phyloP scores from a whole-genome alignment of 805 yeast species.

The Yamadazyma sp. region DNA sequence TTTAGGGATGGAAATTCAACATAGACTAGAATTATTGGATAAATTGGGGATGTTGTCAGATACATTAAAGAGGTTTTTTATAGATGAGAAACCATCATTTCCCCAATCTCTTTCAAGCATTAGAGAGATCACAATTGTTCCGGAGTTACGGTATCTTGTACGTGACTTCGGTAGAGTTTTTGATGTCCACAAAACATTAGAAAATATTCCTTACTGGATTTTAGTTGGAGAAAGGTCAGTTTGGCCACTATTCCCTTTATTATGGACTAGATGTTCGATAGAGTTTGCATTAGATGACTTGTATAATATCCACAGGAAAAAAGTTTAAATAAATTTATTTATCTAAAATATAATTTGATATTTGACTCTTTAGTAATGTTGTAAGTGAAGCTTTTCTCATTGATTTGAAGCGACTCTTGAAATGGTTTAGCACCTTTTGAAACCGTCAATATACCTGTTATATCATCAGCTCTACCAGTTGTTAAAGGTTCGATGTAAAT shows the following conservation, averaged over 20 bases:
- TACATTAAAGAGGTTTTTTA: slow-evolving; percentile 67
- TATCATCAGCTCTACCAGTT: slow-evolving; percentile 81
- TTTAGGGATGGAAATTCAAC: slow-evolving; percentile 75
- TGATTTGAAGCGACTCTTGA: slow-evolving; percentile 22
- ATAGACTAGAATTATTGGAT: slow-evolving; percentile 77
- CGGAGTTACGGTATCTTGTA: slow-evolving; percentile 70
- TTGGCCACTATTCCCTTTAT: slow-evolving; percentile 84
- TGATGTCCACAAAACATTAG: slow-evolving; percentile 66
- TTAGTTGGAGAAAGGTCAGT: slow-evolving; percentile 87
- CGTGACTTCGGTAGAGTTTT: slow-evolving; percentile 71
- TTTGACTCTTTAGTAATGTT: slow-evolving; percentile 53
- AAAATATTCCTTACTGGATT: slow-evolving; percentile 86
- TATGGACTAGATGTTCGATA: slow-evolving; percentile 85
- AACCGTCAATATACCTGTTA: slow-evolving; percentile 68
- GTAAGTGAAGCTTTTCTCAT: slow-evolving; percentile 64
- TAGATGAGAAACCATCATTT: slow-evolving; percentile 75
- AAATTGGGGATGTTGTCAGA: slow-evolving; percentile 72
- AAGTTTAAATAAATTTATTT: slow-evolving; percentile 9
- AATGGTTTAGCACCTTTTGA: slow-evolving; percentile 50
- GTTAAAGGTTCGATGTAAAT: slow-evolving; percentile 63
- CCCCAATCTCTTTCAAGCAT: slow-evolving; percentile 61
- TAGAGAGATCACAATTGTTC: slow-evolving; percentile 87
- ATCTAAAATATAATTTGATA: slow-evolving; percentile 45
- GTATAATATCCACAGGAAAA: slow-evolving; percentile 45
- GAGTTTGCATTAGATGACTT: slow-evolving; percentile 85